Evolutionary conservation across 139 green algal genomes (phyloP).

Genomic region (Coelastrella sp.): DNA sequence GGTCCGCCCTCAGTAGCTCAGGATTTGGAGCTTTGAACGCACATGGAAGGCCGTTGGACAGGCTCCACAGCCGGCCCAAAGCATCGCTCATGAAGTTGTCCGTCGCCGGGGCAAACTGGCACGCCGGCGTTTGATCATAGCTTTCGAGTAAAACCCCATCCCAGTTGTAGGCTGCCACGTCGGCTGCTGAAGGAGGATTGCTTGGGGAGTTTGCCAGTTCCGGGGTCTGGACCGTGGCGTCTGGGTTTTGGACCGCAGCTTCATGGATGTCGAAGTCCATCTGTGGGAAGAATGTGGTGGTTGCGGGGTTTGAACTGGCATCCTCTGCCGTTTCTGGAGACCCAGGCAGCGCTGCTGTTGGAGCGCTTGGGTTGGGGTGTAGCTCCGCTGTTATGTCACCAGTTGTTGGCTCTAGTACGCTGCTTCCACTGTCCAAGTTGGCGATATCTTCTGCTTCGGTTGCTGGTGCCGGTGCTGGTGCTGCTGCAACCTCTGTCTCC

Average conservation of each 20-base stretch:
- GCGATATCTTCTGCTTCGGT: background rate
- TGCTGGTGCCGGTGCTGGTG: slow-evolving; percentile 10
- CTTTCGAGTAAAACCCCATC: background rate
- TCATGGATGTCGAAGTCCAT: background rate
- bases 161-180: background rate
- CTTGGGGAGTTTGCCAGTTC: background rate
- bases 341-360: background rate
- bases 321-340: background rate
- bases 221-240: background rate
- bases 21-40: background rate
- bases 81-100: background rate
- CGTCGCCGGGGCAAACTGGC: background rate
- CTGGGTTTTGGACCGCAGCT: background rate
- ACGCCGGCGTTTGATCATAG: background rate
- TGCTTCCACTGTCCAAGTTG: background rate
- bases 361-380: background rate
- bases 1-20: background rate
- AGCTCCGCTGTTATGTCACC: background rate
- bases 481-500: too few relatives aligned
- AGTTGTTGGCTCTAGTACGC: background rate
- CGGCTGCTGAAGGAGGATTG: background rate
- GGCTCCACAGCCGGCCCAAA: background rate
- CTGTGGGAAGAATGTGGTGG: background rate
- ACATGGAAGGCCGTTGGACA: background rate
- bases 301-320: background rate